These are phyloP conservation scores for Butyriboletus appendiculatus DNA, from an alignment of 1,284 basidiomycete genomes.

Conservation along the genomic window DNA sequence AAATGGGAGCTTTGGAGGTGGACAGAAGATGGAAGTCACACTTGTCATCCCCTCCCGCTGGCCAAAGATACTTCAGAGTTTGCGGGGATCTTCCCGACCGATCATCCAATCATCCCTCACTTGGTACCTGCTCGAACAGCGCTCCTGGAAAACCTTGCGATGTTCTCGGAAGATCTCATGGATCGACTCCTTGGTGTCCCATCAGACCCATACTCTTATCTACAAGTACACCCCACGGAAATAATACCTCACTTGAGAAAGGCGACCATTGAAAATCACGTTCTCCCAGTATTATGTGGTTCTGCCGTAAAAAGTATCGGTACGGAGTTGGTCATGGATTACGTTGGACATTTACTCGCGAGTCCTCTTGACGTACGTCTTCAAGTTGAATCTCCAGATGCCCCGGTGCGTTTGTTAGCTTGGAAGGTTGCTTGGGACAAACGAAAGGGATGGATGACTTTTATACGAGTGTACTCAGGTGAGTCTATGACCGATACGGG, in stretches of 20 bases:
- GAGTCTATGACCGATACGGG: slow-evolving; percentile 16
- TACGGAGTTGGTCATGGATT: slow-evolving; percentile 80
- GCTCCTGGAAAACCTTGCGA: slow-evolving; percentile 76
- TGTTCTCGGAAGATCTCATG: slow-evolving; percentile 80
- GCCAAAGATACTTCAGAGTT: slow-evolving; percentile 44
- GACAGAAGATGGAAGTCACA: slow-evolving; percentile 47
- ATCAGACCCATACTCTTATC: slow-evolving; percentile 60
- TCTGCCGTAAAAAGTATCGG: slow-evolving; percentile 83
- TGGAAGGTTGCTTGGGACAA: slow-evolving; percentile 93
- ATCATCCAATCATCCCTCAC: slow-evolving; percentile 68
- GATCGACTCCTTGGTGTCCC: slow-evolving; percentile 64
- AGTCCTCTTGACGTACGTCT: slow-evolving; percentile 68
- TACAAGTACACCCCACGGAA: slow-evolving; percentile 48
- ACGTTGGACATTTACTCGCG: slow-evolving; percentile 78
- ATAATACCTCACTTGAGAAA: slow-evolving; percentile 68
- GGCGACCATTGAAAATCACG: slow-evolving; percentile 63
- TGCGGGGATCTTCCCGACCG: slow-evolving; percentile 46
- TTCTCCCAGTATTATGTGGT: slow-evolving; percentile 83
- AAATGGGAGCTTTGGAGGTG: slow-evolving; percentile 82
- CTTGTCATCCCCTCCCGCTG: slow-evolving; percentile 54
- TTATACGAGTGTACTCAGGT: slow-evolving; percentile 89
- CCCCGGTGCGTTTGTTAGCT: slow-evolving; percentile 66
- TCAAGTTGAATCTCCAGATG: slow-evolving; percentile 43
- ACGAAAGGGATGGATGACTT: slow-evolving; percentile 87
- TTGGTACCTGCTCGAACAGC: slow-evolving; percentile 66